Percentiles rank a stretch among this genome's conserved stretches.
These are phyloP conservation scores for Ensete glaucum DNA, from an alignment of 176 grass and related monocot species.

Conservation along the genomic window DNA sequence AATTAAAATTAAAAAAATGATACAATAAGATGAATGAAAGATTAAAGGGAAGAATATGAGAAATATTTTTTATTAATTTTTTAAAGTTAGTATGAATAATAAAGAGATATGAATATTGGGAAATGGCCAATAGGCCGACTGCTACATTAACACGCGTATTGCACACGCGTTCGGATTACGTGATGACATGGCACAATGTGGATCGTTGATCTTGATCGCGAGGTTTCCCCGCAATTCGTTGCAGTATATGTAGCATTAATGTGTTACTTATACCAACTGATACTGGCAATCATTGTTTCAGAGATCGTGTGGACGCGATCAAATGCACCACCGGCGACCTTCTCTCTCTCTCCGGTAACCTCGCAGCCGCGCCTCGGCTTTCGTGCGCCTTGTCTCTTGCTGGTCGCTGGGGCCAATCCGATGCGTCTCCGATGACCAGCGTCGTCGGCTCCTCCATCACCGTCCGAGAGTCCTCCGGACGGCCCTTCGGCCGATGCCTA, in stretches of 20 bases:
- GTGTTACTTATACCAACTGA: neutral
- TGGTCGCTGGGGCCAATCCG: neutral
- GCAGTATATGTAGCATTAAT: neutral
- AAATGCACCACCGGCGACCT: neutral
- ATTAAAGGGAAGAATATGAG: no score
- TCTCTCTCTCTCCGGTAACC: neutral
- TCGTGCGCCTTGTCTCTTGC: neutral
- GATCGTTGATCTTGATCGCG: neutral
- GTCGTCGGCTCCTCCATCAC: conserved; percentile 13
- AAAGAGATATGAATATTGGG: no score
- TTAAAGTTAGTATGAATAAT: no score
- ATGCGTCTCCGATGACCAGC: conserved; percentile 20
- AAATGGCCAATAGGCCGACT: no score
- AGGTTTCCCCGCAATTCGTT: neutral
- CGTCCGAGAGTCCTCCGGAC: conserved; percentile 11
- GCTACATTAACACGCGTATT: no score
- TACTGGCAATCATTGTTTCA: neutral
- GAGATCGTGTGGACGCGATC: no score
- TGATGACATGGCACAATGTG: neutral
- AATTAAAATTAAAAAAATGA: no score
- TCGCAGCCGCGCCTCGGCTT: neutral
- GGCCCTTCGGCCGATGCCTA: conserved; percentile 9
- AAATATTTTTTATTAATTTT: no score
- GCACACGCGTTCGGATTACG: neutral
- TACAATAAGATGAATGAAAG: no score